A percentile compares a stretch with the other conserved stretches of the same genome.
Conservation (phyloP, 2,329 filamentous ascomycete genomes). For the Dothideomycetes sp. region DNA sequence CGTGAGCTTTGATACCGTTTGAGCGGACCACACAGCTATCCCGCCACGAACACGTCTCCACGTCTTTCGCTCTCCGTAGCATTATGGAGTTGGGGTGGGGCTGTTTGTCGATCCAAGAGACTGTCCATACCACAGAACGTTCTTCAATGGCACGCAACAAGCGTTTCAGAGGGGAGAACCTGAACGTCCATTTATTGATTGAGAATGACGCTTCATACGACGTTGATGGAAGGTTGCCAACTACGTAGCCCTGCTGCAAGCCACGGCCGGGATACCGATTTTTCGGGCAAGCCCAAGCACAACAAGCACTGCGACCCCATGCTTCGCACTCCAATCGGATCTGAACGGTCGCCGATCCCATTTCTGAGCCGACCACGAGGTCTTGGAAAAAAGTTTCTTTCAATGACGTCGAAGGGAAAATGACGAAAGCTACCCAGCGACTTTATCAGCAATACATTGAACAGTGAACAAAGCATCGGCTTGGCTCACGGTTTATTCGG, state of each 20-base stretch:
- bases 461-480: neutral
- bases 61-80: no score
- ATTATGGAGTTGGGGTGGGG: no score
- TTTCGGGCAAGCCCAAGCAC: neutral
- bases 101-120: no score
- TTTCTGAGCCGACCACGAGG: slow-evolving; percentile 1
- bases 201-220: no score
- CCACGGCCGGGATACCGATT: slow-evolving; percentile 9
- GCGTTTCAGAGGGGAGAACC: no score
- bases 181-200: no score
- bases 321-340: neutral
- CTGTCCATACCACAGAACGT: no score
- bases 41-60: no score
- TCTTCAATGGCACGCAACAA: no score
- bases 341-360: slow-evolving; percentile 1
- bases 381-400: neutral
- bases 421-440: neutral
- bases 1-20: no score
- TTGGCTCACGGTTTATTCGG: neutral
- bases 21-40: no score
- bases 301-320: neutral
- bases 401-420: neutral
- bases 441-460: no score
- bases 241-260: slow-evolving; percentile 5
- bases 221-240: neutral